Evolutionary conservation across 495 filamentous ascomycete genomes (phyloP).

Genomic region (Daldinia childiae): DNA sequence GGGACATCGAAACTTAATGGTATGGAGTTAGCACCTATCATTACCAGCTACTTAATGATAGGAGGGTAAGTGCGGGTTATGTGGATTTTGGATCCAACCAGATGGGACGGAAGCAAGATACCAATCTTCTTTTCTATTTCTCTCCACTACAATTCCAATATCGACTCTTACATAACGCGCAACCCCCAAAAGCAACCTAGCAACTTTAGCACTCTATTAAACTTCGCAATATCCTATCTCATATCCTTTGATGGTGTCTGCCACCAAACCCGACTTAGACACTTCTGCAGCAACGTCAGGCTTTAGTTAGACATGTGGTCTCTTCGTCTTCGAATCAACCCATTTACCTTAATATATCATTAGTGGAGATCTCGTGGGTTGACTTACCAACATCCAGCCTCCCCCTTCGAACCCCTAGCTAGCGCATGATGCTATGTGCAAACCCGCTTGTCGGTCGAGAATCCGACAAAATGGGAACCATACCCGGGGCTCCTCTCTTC

Average conservation of each 20-base stretch:
- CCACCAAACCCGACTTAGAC: slow-evolving; percentile 32
- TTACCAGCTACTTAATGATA: not conserved
- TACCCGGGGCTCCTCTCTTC: slow-evolving; percentile 7
- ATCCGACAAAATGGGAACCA: slow-evolving; percentile 22
- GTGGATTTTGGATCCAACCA: slow-evolving; percentile 28
- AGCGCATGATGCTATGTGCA: slow-evolving; percentile 19
- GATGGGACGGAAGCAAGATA: slow-evolving; percentile 29
- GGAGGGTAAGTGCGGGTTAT: slow-evolving; percentile 8
- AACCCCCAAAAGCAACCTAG: slow-evolving; percentile 5
- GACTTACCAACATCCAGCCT: slow-evolving; percentile 21
- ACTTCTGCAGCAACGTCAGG: slow-evolving; percentile 29
- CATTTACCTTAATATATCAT: slow-evolving; percentile 13
- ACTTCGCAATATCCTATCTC: slow-evolving; percentile 21
- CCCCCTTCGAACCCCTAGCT: slow-evolving; percentile 19
- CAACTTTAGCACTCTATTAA: slow-evolving; percentile 1
- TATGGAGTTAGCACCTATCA: not conserved
- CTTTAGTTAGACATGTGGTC: slow-evolving; percentile 29
- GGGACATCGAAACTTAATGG: not conserved
- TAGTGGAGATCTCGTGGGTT: slow-evolving; percentile 19
- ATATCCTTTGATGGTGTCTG: slow-evolving; percentile 11
- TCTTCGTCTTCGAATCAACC: slow-evolving; percentile 17
- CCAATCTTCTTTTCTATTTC: slow-evolving; percentile 13
- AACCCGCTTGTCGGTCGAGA: slow-evolving; percentile 24
- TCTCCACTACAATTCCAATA: slow-evolving; percentile 36
- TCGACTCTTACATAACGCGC: slow-evolving; percentile 23